These are phyloP conservation scores for Fusarium pininemorale DNA, from an alignment of 2,329 filamentous ascomycete species.

Conservation along the genomic window DNA sequence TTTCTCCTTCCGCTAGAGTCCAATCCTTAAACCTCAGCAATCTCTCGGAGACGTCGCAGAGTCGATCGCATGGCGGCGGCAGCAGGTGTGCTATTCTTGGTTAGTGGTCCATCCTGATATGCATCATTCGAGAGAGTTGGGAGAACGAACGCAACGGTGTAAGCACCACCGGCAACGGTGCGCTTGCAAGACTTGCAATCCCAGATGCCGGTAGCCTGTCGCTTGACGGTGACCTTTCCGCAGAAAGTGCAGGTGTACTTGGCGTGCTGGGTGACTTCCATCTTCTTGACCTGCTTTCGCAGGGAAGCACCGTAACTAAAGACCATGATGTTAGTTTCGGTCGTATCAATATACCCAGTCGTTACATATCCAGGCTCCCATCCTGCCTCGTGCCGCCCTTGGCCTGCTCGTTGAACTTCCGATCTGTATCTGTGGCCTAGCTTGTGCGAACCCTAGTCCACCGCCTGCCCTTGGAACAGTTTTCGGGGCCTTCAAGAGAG, in stretches of 20 bases:
- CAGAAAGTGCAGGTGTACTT: slow-evolving; percentile 98
- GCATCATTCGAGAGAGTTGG: neutral
- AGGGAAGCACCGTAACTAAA: slow-evolving; percentile 96
- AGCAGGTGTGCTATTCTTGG: slow-evolving; percentile 78
- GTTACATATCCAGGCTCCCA: neutral
- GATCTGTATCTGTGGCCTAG: neutral
- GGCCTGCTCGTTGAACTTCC: neutral
- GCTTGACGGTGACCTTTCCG: slow-evolving; percentile 94
- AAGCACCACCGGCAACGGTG: slow-evolving; percentile 79
- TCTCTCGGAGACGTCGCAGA: slow-evolving; percentile 96
- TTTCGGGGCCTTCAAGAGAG: neutral
- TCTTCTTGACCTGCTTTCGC: slow-evolving; percentile 97
- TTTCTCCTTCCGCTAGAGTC: slow-evolving; percentile 46
- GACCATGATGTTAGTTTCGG: slow-evolving; percentile 40
- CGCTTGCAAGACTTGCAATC: slow-evolving; percentile 96
- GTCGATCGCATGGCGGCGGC: slow-evolving; percentile 95
- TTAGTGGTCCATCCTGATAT: slow-evolving; percentile 40
- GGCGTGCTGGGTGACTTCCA: slow-evolving; percentile 99
- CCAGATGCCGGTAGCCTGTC: slow-evolving; percentile 94
- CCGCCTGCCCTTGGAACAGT: slow-evolving; percentile 4
- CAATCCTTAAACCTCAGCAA: slow-evolving; percentile 83
- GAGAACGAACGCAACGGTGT: slow-evolving; percentile 91
- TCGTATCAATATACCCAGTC: neutral
- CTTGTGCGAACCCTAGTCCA: neutral
- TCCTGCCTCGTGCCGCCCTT: slow-evolving; percentile 5